Base-by-base conservation (phyloP, 345 rosid genomes). In the Stellera chamaejasme region DNA sequence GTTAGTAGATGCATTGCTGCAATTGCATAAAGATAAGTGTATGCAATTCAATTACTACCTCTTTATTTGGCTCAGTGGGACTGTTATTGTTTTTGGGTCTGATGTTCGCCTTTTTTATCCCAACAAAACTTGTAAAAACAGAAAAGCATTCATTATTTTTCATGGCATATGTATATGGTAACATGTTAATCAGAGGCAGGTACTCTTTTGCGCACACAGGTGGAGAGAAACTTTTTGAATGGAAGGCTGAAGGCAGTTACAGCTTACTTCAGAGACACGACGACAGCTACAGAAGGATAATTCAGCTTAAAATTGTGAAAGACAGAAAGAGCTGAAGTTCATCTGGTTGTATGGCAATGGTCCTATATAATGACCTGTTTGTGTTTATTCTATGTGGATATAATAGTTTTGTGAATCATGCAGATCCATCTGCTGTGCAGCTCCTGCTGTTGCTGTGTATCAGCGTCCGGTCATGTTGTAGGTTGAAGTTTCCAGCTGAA, bases 231-330 rank as follows among this genome's bases (percentile, higher is more conserved):
- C 81, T 87, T 70, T 67, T 65, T 93, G 77, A 79, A 89, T 58
- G 96, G 96, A 58, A 89, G 72, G 79, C 72, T 84, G 64, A 89
- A 93, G 80, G 94, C 94, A 48, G 69, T 89, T 58, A 93, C 97
- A 58, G 99, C 97, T 16, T 93, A 93, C 75, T 69, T 77, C 57
- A 72, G 48, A 43, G 65, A 67, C 4, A n/a, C n/a, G n/a, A 58
- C 36, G 13, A 54, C 58, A 57, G 54, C 50, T 54, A 28, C 63
- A 58, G 46, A 12, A 48, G 16, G 58, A 43, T 55, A 42, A 43
- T 56, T 61, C 45, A 48, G 55, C 48, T 32, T 28, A 13, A 13
- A 58, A 9, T 10, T 16, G 13, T 32, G 45, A 56, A 48, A 28
- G 42, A 23, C n/a, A 19, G 10, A 27, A 6, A 55, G 45, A 43